Percentiles rank a stretch among this genome's conserved stretches.
Conservation (phyloP, 352 stramenopile genomes). For the Pythium graminicola region DNA sequence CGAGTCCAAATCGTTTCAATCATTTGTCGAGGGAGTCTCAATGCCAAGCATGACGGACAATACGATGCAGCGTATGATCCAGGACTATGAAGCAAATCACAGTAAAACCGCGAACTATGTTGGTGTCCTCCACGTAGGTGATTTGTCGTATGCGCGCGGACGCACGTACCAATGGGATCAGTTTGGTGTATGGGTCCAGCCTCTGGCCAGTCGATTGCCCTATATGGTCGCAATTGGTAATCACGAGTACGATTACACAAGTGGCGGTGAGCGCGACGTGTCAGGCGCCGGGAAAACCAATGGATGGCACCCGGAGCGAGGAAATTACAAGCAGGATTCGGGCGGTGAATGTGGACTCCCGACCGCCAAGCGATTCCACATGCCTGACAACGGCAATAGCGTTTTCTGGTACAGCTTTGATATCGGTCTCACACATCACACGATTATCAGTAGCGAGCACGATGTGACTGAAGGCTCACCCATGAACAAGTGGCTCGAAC, state of each 20-base stretch:
- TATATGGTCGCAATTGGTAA: slow-evolving; percentile 46
- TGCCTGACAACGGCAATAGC: slow-evolving; percentile 30
- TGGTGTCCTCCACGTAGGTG: slow-evolving; percentile 66
- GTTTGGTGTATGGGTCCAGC: slow-evolving; percentile 65
- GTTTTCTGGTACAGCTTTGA: slow-evolving; percentile 29
- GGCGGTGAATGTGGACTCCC: slow-evolving; percentile 68
- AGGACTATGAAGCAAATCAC: not conserved
- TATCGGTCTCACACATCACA: slow-evolving; percentile 21
- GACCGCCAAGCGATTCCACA: slow-evolving; percentile 44
- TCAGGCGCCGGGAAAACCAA: slow-evolving; percentile 14
- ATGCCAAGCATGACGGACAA: not conserved
- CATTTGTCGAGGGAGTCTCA: not conserved
- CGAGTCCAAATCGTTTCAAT: not conserved
- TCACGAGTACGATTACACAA: slow-evolving; percentile 39
- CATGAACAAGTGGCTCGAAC: slow-evolving; percentile 26
- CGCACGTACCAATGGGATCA: slow-evolving; percentile 74
- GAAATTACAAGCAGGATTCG: slow-evolving; percentile 21
- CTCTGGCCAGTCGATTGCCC: slow-evolving; percentile 61
- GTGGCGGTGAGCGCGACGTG: slow-evolving; percentile 11
- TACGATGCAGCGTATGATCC: not conserved
- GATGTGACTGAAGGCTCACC: slow-evolving; percentile 15
- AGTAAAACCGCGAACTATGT: slow-evolving; percentile 5
- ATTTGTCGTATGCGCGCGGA: slow-evolving; percentile 63
- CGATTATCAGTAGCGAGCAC: slow-evolving; percentile 26
- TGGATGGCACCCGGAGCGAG: slow-evolving; percentile 10